Evolutionary conservation across 2,329 filamentous ascomycete species (phyloP).

Genomic region (Fonsecaea pugnacius): DNA sequence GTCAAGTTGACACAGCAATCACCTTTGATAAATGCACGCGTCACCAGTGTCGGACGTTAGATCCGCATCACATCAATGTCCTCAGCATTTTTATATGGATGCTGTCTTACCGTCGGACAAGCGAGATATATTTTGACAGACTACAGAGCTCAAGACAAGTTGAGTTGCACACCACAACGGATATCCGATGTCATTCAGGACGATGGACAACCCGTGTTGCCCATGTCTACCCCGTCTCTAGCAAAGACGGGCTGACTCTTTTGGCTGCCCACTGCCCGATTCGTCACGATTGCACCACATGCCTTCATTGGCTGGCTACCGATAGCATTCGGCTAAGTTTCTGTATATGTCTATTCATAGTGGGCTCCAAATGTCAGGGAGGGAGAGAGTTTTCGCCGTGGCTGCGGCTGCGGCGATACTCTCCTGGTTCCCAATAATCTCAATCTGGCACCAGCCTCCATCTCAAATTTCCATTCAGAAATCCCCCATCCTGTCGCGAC

Average conservation of each 20-base stretch:
- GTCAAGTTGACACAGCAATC: not conserved
- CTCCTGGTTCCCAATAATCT: conserved; percentile 10
- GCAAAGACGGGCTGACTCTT: not conserved
- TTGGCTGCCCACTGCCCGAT: not conserved
- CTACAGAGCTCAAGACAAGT: not conserved
- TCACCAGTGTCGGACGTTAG: not conserved
- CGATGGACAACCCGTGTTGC: not conserved
- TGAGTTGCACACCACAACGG: not conserved
- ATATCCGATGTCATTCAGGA: not conserved
- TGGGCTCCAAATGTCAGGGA: not conserved
- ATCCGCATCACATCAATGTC: not conserved
- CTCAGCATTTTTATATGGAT: not conserved
- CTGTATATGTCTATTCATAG: not conserved
- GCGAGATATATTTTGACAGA: not conserved
- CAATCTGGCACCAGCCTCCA: conserved; percentile 6
- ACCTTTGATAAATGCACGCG: not conserved
- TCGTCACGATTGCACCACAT: not conserved
- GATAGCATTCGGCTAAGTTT: conserved; percentile 8
- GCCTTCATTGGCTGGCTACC: not conserved
- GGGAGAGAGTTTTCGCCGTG: not conserved
- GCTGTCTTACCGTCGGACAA: not conserved
- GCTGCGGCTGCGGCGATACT: not conserved
- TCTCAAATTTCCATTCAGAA: conserved; percentile 7
- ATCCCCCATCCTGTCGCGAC: not conserved
- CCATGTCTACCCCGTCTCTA: not conserved